phyloP scores from a whole-genome alignment of 2,329 filamentous ascomycete species.

The Calonectria hongkongensis region DNA sequence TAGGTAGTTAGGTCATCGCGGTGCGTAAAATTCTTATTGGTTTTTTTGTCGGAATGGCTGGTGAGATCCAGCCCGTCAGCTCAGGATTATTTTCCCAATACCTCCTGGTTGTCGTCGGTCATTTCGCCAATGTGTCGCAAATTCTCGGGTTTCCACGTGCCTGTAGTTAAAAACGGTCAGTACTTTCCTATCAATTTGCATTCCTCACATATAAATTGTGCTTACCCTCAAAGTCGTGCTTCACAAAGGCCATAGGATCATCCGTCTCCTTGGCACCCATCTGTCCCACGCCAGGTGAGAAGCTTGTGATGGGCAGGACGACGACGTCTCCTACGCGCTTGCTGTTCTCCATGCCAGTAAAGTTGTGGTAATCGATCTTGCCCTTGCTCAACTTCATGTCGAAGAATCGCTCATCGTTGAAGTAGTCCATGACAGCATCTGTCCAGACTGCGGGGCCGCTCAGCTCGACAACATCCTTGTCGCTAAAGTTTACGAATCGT shows the following conservation, averaged over 20 bases:
- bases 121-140: conserved; percentile 80
- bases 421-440: conserved; percentile 91
- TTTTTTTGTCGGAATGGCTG: conserved; percentile 30
- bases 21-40: conserved; percentile 51
- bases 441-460: conserved; percentile 97
- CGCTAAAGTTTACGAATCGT: conserved; percentile 74
- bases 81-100: conserved; percentile 45
- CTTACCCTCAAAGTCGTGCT: conserved; percentile 96
- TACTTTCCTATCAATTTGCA: background rate
- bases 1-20: conserved; percentile 49
- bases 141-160: conserved; percentile 84
- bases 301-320: conserved; percentile 95
- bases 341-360: conserved; percentile 88
- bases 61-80: conserved; percentile 21
- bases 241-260: conserved; percentile 97
- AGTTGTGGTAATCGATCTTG: conserved; percentile 89
- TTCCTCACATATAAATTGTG: background rate
- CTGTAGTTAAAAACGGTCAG: conserved; percentile 62
- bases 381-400: conserved; percentile 82
- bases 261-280: conserved; percentile 94
- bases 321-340: conserved; percentile 96
- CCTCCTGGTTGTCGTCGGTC: conserved; percentile 48
- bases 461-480: conserved; percentile 91
- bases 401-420: conserved; percentile 94
- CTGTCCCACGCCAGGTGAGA: conserved; percentile 94